phyloP scores from a whole-genome alignment of 139 green algal genomes.

The Coelastrella sp. region DNA sequence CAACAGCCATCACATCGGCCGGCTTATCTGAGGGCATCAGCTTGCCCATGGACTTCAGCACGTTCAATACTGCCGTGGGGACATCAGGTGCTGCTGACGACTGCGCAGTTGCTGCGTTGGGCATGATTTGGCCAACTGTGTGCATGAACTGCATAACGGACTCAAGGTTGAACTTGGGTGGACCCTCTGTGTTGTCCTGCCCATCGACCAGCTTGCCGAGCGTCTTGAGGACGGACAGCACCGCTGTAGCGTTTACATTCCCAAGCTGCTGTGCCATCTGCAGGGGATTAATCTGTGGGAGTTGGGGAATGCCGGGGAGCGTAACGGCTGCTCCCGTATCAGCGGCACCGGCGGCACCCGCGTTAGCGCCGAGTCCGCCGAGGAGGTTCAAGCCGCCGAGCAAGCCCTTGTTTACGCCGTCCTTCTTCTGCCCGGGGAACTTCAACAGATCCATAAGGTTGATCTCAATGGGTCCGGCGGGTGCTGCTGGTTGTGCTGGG shows the following conservation, averaged over 20 bases:
- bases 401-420: neutral
- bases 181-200: neutral
- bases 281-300: neutral
- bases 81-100: neutral
- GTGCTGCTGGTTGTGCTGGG: neutral
- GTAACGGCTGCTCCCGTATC: neutral
- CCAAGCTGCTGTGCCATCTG: neutral
- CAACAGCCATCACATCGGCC: neutral
- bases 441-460: neutral
- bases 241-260: neutral
- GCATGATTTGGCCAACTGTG: neutral
- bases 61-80: neutral
- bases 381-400: neutral
- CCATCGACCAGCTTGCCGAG: neutral
- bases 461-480: neutral
- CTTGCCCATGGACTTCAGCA: constrained; percentile 1
- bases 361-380: neutral
- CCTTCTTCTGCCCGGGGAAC: neutral
- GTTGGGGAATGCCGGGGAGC: neutral
- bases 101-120: neutral
- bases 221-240: neutral
- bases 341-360: neutral
- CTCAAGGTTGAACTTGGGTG: neutral
- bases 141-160: constrained; percentile 9
- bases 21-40: constrained; percentile 2